phyloP scores from a whole-genome alignment of 2,329 filamentous ascomycete species.

The Verticillium klebahnii region DNA sequence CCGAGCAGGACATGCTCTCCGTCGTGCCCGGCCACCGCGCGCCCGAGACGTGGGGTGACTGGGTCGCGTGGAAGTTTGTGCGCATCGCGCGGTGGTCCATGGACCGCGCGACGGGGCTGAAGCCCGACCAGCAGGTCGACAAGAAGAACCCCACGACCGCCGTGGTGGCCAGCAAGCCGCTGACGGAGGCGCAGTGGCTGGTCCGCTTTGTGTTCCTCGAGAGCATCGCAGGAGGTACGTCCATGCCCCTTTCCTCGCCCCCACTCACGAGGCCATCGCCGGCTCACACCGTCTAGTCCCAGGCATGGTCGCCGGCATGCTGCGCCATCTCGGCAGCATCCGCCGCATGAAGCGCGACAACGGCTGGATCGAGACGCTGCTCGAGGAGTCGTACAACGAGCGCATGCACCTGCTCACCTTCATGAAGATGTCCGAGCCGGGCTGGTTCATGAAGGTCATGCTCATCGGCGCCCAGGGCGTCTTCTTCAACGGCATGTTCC shows the following conservation, averaged over 20 bases:
- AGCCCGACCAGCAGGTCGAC: conserved; percentile 65
- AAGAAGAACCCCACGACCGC: conserved; percentile 52
- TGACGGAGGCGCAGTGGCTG: conserved; percentile 88
- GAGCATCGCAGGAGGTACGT: conserved; percentile 67
- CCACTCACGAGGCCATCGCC: not conserved
- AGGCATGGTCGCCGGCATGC: conserved; percentile 94
- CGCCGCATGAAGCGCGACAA: conserved; percentile 87
- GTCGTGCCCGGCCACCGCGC: conserved; percentile 74
- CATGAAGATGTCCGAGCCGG: conserved; percentile 75
- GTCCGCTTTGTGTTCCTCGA: conserved; percentile 90
- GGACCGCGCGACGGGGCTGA: conserved; percentile 72
- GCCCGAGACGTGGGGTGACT: conserved; percentile 69
- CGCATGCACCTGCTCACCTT: conserved; percentile 88
- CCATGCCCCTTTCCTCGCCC: not conserved
- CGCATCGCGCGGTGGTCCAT: conserved; percentile 73
- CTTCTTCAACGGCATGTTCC: conserved; percentile 92
- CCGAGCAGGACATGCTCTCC: conserved; percentile 70
- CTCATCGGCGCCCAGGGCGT: conserved; percentile 91
- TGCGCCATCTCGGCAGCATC: conserved; percentile 81
- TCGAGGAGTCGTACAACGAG: conserved; percentile 90
- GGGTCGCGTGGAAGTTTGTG: conserved; percentile 72
- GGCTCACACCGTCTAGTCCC: conserved; percentile 53
- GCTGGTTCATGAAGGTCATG: conserved; percentile 85
- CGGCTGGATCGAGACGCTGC: conserved; percentile 90
- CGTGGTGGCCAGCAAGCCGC: conserved; percentile 47